Conservation (phyloP, 2,329 filamentous ascomycete genomes). For the Geosmithia putterillii region DNA sequence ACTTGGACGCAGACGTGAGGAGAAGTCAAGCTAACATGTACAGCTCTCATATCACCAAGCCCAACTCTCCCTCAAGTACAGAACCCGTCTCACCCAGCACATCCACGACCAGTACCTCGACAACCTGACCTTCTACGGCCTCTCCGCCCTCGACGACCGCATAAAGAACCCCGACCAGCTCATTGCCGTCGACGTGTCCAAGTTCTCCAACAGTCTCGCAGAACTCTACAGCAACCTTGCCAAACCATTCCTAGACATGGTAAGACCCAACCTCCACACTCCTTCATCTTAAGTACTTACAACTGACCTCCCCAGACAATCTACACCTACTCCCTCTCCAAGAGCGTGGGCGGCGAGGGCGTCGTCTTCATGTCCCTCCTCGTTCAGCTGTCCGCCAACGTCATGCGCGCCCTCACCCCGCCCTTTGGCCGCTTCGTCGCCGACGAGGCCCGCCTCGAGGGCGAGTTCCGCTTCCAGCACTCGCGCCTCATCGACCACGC, state of each 20-base stretch:
- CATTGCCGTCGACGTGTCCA: constrained; percentile 90
- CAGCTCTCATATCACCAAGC: constrained; percentile 95
- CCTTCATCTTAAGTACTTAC: not conserved
- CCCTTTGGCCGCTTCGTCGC: constrained; percentile 97
- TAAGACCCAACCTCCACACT: constrained; percentile 16
- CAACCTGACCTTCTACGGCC: constrained; percentile 96
- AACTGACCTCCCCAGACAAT: constrained; percentile 46
- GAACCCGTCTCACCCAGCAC: constrained; percentile 82
- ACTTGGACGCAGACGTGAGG: not conserved
- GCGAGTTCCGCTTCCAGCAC: constrained; percentile 93
- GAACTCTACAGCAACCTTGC: constrained; percentile 94
- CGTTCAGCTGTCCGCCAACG: constrained; percentile 81
- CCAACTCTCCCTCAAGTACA: constrained; percentile 83
- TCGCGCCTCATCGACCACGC: constrained; percentile 90
- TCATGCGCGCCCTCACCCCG: constrained; percentile 89
- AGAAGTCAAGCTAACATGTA: not conserved
- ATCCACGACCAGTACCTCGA: constrained; percentile 94
- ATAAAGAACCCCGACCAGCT: constrained; percentile 98
- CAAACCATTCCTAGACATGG: constrained; percentile 88
- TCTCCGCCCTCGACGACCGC: constrained; percentile 87
- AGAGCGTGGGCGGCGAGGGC: constrained; percentile 91
- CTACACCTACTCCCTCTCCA: constrained; percentile 88
- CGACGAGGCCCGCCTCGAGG: constrained; percentile 86
- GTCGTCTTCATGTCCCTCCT: constrained; percentile 91
- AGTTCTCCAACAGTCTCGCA: constrained; percentile 89